These are phyloP conservation scores for Diversispora eburnea DNA, from an alignment of 192 early-diverging fungal genomes.

Conservation along the genomic window DNA sequence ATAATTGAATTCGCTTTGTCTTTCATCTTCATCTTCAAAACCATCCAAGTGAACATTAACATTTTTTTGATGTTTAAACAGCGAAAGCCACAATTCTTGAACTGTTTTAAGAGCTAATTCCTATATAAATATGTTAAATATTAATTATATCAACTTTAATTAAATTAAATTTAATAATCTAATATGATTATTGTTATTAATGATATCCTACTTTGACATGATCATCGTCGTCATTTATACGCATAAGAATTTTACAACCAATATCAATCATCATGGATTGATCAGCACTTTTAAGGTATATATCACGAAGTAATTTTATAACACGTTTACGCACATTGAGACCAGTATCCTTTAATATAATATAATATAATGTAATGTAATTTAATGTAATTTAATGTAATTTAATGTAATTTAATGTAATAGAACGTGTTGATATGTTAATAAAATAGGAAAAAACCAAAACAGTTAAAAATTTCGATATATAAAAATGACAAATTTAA, in stretches of 20 bases:
- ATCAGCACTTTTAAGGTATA: slow-evolving; percentile 56
- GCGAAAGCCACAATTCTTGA: slow-evolving; percentile 68
- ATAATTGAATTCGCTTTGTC: slow-evolving; percentile 26
- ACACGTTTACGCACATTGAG: slow-evolving; percentile 85
- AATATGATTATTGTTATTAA: background rate
- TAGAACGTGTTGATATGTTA: background rate
- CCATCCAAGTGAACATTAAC: slow-evolving; percentile 16
- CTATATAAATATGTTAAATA: slow-evolving; percentile 14
- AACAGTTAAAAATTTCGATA: background rate
- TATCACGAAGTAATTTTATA: slow-evolving; percentile 71
- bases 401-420: no score
- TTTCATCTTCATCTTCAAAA: slow-evolving; percentile 35
- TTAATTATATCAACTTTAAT: background rate
- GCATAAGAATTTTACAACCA: slow-evolving; percentile 63
- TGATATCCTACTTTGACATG: slow-evolving; percentile 7
- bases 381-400: no score
- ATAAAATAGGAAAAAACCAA: background rate
- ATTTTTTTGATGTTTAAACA: slow-evolving; percentile 41
- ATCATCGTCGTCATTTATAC: slow-evolving; percentile 65
- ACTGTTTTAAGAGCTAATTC: slow-evolving; percentile 69
- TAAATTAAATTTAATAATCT: background rate
- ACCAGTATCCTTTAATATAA: slow-evolving; percentile 68
- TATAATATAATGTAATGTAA: no score
- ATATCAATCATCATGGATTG: slow-evolving; percentile 57
- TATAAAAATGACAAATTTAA: background rate